phyloP scores from a whole-genome alignment of 495 filamentous ascomycete genomes.

The Poronia punctata region DNA sequence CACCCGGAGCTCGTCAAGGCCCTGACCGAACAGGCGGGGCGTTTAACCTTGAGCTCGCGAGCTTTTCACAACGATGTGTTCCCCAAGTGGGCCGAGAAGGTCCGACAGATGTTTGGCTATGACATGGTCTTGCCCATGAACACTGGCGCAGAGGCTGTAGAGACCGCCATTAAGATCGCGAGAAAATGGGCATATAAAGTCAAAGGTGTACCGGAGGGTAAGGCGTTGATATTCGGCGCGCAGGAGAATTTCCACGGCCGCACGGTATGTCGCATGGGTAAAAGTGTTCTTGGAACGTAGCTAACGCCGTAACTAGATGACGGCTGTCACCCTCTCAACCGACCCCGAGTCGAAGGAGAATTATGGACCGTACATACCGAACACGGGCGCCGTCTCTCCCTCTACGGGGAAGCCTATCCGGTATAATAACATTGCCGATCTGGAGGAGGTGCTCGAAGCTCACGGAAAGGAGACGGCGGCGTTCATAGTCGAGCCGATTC shows the following conservation, averaged over 20 bases:
- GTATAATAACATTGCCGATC: conserved; percentile 77
- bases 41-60: conserved; percentile 86
- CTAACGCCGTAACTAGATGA: conserved; percentile 57
- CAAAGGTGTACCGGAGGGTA: conserved; percentile 79
- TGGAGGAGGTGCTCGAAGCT: conserved; percentile 70
- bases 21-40: conserved; percentile 80
- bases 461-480: conserved; percentile 83
- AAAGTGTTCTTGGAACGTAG: conserved; percentile 1
- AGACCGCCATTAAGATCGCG: conserved; percentile 95
- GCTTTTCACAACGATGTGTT: conserved; percentile 99
- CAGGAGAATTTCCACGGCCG: conserved; percentile 94
- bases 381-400: conserved; percentile 71
- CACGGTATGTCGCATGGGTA: conserved; percentile 55
- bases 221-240: conserved; percentile 79
- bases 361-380: conserved; percentile 92
- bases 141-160: conserved; percentile 97
- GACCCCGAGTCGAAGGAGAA: conserved; percentile 94
- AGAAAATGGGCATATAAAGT: conserved; percentile 98
- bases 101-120: conserved; percentile 79
- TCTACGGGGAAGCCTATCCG: conserved; percentile 70
- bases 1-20: conserved; percentile 92
- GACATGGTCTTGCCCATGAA: conserved; percentile 99
- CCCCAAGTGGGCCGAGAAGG: conserved; percentile 89
- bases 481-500: conserved; percentile 95
- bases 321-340: conserved; percentile 86